Base-by-base conservation (phyloP, 768 basidiomycete species). In the Podaxis pistillaris region DNA sequence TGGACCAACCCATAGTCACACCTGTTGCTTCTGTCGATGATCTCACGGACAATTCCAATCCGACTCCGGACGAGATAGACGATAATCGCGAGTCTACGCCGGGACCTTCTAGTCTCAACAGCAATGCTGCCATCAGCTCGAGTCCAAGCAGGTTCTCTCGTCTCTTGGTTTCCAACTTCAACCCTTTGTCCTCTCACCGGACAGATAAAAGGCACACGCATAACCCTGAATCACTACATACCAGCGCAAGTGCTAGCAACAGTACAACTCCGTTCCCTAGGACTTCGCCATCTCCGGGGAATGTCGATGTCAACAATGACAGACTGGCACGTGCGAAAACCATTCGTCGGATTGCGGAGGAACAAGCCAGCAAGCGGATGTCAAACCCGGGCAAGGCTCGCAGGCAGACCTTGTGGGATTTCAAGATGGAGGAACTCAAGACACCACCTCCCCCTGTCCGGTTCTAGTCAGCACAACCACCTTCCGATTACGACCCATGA, bases 1-100 rank as follows among this genome's bases (percentile, higher is more conserved):
- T 97, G 56, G 94, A 97, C 71, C 87, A 90, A 68, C 89, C 91
- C 0, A 83, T 96, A 64, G 85, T 91, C 57, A 85, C 90, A 61
- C 78, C 83, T 30, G 76, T 76, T 50, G 81, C 79, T 3, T 46
- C 58, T 26, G 36, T 54, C 40, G 44, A 55, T 22, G 54, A 62
- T 28, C 55, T 56, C 47, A 50, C 53, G 33, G 54, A 62, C 11
- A 28, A 17, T 30, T 62, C 44, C 41, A 61, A 22, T 15, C 28
- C 38, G 26, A 28, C 6, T 26, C 60, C 11, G 60, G 63, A 49
- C 65, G 64, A 37, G 54, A 53, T 5, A 11, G 47, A 36, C 49
- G 40, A 17, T 28, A 44, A 19, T n/a, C 26, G 41, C 17, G 26
- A 60, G 13, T 3, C 26, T 19, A 4, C 5, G 33, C 47, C 36